Base-by-base conservation (phyloP, 2,329 filamentous ascomycete species). In the Paraconiothyrium brasiliense region DNA sequence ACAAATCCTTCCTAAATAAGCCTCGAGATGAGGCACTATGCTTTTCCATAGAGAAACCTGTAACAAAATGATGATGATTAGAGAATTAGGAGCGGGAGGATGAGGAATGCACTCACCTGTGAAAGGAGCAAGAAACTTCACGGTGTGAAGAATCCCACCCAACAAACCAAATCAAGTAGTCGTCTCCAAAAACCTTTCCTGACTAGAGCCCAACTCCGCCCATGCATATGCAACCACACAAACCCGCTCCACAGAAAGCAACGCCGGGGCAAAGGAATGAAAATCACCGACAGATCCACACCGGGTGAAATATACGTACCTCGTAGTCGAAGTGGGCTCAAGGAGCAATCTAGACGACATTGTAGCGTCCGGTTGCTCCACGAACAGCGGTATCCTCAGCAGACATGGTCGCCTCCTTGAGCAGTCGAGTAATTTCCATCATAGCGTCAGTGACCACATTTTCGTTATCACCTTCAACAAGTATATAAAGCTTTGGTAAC, bases 401-500 rank as follows among this genome's bases (percentile, higher is more conserved):
- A 14, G 93, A 93, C 72, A 96, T 88, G 0, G 94, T 97, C 13
- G 92, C 95, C 79, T 98, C 95, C 76, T 91, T 93, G 69, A 99
- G 81, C 72, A 97, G 82, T 50, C 94, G 87, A 75, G 93, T 94
- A 67, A 99, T 85, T 80, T 98, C 94, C 68, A 89, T 88, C 87
- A 99, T 92, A 2, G 95, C 95, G 72, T 92, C 91, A 55, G 92
- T 92, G 32, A 99, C 95, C 35, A 93, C 90, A 57, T 97, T 84
- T 79, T 99, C 95, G 0, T 95, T 98, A 74, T 99, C 95, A 46
- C 95, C 95, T 78, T 99, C 95, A 60, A 99, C 96, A 63, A 99
- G 86, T 72, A 99, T 97, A 77, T 98, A 99, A 71, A 99, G 83
- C 83, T 98, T 98, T n/a, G 95, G 91, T 69, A 93, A 89, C 58